These are phyloP conservation scores for Gossypium australe DNA, from an alignment of 345 rosid species.

Conservation along the genomic window DNA sequence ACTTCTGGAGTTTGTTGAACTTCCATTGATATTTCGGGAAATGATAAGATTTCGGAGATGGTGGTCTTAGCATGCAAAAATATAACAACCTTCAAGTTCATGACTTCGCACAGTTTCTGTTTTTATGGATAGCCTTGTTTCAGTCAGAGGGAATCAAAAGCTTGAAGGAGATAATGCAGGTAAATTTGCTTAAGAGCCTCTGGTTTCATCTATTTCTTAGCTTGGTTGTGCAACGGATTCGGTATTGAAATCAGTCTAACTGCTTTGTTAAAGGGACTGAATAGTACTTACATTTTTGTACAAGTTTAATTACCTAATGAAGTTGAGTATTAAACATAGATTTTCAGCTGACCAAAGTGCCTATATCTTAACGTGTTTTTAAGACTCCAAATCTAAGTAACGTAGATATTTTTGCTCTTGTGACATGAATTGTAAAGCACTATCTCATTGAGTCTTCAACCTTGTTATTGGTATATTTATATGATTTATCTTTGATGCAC, in stretches of 20 bases:
- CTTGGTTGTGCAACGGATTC: neutral
- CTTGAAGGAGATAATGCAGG: conserved; percentile 8
- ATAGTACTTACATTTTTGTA: neutral
- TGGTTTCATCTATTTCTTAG: neutral
- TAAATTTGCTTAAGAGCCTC: conserved; percentile 4
- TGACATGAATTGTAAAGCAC: too few relatives aligned
- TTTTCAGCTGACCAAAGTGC: neutral
- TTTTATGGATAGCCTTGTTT: conserved; percentile 1
- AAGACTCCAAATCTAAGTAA: neutral
- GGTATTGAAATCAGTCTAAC: neutral
- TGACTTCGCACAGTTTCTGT: neutral
- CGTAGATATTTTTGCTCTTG: too few relatives aligned
- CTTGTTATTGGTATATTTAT: too few relatives aligned
- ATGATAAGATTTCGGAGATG: neutral
- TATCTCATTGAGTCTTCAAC: too few relatives aligned
- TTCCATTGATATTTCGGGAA: neutral
- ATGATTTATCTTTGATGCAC: too few relatives aligned
- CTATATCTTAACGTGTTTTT: neutral
- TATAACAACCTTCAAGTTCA: neutral
- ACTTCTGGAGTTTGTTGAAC: neutral
- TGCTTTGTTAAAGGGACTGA: neutral
- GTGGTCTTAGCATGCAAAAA: neutral
- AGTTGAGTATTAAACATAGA: neutral
- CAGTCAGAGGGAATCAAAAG: neutral
- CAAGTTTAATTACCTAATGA: neutral